Evolutionary conservation across 2,329 filamentous ascomycete genomes (phyloP), one percentile per base, ranked within the genome.

Genomic region (Aspergillus spinulosporus): DNA sequence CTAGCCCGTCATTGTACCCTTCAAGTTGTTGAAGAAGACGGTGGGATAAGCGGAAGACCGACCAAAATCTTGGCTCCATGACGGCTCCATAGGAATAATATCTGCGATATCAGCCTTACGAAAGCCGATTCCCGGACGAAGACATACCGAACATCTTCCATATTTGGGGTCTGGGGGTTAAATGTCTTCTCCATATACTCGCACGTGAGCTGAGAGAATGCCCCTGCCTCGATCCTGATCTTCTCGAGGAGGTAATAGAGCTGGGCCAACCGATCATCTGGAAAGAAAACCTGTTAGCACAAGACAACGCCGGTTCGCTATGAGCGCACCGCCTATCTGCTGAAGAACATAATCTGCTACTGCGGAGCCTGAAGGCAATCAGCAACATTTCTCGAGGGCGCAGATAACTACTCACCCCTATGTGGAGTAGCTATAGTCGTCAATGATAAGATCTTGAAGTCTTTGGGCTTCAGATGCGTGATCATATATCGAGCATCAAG

Each of bases 371-470:
- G 46, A 21, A 26, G 34, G 4, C 12, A 26, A 4, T 68, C 46
- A 68, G 63, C 40, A 4, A 28, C 3, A n/a, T 11, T 58, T 31
- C 9, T 29, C 34, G 3, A 3, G 32, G 31, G 11, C 31, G 34
- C 3, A 7, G 6, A 11, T 2, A 3, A 5, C 7, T 12, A 58
- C 67, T 36, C 45, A 81, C 81, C 75, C 71, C 80, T 72, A 72
- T 87, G 84, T 1, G 84, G 84, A 11, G 82, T 83, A 2, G 84
- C 83, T 55, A 87, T 80, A 0, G 84, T 87, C 0, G 84, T 87
- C 62, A 87, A 69, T 0, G 84, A 86, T 36, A 92, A 80, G 57
- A 96, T 89, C 68, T 90, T 90, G 62, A 96, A 90, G 49, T 86
- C 83, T 2, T 75, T 74, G 7, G 83, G 83, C 49, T 78, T 77